These are phyloP conservation scores for Clitopilus passeckerianus DNA, from an alignment of 768 basidiomycete species.

Conservation along the genomic window DNA sequence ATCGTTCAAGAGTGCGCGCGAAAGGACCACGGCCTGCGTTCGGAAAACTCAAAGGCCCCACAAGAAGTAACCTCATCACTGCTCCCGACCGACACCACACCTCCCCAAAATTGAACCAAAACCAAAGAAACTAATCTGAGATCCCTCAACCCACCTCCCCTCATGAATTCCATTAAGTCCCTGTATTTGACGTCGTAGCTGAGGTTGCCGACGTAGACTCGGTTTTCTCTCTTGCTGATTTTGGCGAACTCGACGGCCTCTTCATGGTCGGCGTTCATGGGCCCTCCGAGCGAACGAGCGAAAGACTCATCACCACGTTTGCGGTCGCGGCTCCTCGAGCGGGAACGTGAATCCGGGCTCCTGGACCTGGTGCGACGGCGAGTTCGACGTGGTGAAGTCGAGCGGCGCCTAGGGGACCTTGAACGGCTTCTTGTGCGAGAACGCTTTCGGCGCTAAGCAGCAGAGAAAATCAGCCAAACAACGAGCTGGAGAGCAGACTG, in stretches of 20 bases:
- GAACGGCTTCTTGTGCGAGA: conserved; percentile 65
- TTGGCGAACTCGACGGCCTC: conserved; percentile 96
- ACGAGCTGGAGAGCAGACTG: conserved; percentile 1
- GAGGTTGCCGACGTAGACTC: conserved; percentile 98
- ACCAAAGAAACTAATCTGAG: conserved; percentile 51
- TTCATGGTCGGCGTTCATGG: conserved; percentile 87
- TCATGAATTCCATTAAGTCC: conserved; percentile 99
- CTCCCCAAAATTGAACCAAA: conserved; percentile 26
- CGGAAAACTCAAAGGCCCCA: neutral
- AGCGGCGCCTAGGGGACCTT: conserved; percentile 57
- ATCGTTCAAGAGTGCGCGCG: conserved; percentile 34
- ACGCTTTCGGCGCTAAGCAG: conserved; percentile 60
- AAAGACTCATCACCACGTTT: conserved; percentile 59
- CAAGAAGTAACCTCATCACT: conserved; percentile 15
- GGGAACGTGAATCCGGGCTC: conserved; percentile 40
- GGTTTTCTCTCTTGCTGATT: conserved; percentile 94
- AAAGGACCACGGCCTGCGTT: conserved; percentile 20
- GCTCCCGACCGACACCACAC: conserved; percentile 15
- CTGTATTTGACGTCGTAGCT: conserved; percentile 98
- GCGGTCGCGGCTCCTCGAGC: conserved; percentile 62
- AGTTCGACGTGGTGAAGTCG: conserved; percentile 60
- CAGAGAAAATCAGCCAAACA: conserved; percentile 2
- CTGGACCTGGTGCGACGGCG: conserved; percentile 68
- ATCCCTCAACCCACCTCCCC: conserved; percentile 98
- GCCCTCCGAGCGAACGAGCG: conserved; percentile 78